Evolutionary conservation across 2,329 filamentous ascomycete species (phyloP).

Genomic region (Trichothecium roseum): DNA sequence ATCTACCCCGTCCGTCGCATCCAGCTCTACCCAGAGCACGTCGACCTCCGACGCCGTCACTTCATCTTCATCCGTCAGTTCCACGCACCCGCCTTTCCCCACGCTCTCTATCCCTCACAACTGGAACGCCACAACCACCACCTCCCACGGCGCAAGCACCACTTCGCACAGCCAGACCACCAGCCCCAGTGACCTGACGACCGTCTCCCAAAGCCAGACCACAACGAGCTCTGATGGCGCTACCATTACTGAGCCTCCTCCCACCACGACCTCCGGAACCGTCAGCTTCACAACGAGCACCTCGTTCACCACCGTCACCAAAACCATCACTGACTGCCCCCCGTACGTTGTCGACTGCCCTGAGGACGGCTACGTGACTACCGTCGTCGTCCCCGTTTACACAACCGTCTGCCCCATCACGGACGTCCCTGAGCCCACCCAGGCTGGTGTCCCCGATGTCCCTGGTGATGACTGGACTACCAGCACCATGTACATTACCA

Average conservation of each 20-base stretch:
- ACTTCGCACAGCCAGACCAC: slow-evolving; percentile 7
- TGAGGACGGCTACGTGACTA: slow-evolving; percentile 22
- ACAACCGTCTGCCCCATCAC: slow-evolving; percentile 33
- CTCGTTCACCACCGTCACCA: slow-evolving; percentile 29
- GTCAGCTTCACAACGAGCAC: slow-evolving; percentile 20
- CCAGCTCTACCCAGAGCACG: slow-evolving; percentile 4
- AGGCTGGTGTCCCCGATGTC: slow-evolving; percentile 7
- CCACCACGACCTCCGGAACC: slow-evolving; percentile 5
- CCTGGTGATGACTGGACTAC: slow-evolving; percentile 16
- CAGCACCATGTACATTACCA: slow-evolving; percentile 28
- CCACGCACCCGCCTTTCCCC: not conserved
- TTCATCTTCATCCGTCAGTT: not conserved
- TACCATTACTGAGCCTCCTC: slow-evolving; percentile 2
- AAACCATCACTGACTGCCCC: slow-evolving; percentile 46
- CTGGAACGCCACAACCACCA: slow-evolving; percentile 2
- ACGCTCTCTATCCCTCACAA: slow-evolving; percentile 2
- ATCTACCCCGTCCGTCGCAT: slow-evolving; percentile 1
- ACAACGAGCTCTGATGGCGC: not conserved
- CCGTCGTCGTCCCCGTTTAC: slow-evolving; percentile 28
- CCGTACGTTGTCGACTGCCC: slow-evolving; percentile 29
- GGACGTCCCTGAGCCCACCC: slow-evolving; percentile 9
- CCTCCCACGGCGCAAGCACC: slow-evolving; percentile 3
- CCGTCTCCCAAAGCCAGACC: not conserved
- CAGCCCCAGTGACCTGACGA: slow-evolving; percentile 1
- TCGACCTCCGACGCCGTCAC: not conserved